Evolutionary conservation across 805 yeast genomes (phyloP).

Genomic region (Wickerhamomyces hampshirensis): DNA sequence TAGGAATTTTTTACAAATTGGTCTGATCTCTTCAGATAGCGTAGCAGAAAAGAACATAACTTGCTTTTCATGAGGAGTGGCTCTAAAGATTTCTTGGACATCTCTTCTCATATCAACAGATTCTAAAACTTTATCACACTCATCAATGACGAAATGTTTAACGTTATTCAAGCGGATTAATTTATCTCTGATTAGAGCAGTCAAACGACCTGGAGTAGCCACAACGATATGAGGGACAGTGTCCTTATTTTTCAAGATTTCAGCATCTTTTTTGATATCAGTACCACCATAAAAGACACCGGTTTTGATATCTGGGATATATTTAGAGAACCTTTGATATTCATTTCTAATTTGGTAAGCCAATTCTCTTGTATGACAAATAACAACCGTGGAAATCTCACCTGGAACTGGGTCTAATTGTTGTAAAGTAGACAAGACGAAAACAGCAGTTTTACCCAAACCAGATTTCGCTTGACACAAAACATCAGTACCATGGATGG

Average conservation of each 20-base stretch:
- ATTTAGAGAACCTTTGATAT: slow-evolving; percentile 95
- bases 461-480: slow-evolving; percentile 99
- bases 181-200: slow-evolving; percentile 90
- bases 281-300: slow-evolving; percentile 98
- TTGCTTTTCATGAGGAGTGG: slow-evolving; percentile 97
- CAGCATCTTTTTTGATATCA: slow-evolving; percentile 79
- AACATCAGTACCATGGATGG: slow-evolving; percentile 96
- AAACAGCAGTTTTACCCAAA: slow-evolving; percentile 98
- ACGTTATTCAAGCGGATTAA: slow-evolving; percentile 79
- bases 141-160: slow-evolving; percentile 93
- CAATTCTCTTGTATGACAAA: slow-evolving; percentile 97
- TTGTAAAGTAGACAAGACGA: slow-evolving; percentile 91
- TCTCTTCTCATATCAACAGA: slow-evolving; percentile 93
- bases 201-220: slow-evolving; percentile 97
- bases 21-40: slow-evolving; percentile 88
- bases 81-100: slow-evolving; percentile 95
- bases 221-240: slow-evolving; percentile 95
- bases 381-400: slow-evolving; percentile 88
- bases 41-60: slow-evolving; percentile 99
- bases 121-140: slow-evolving; percentile 97
- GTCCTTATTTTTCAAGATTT: slow-evolving; percentile 83
- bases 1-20: slow-evolving; percentile 96
- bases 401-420: slow-evolving; percentile 97
- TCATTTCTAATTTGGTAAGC: slow-evolving; percentile 98
- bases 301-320: slow-evolving; percentile 96